Conservation (phyloP, 768 basidiomycete species). For the Dictyophora rubrovolvata region DNA sequence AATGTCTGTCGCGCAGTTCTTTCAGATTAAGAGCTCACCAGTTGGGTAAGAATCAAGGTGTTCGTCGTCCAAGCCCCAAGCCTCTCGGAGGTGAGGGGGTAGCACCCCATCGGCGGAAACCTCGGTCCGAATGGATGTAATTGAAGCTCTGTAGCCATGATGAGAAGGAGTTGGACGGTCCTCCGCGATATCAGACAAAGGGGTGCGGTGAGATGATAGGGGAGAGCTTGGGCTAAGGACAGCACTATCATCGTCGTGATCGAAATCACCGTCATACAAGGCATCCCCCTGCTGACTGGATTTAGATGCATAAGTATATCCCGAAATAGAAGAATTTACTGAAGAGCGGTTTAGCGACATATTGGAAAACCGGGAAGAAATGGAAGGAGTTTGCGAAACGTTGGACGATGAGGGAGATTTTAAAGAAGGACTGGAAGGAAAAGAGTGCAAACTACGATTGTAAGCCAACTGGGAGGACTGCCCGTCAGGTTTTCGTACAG, state of each 20-base stretch:
- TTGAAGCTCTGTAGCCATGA: constrained; percentile 39
- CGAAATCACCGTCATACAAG: not conserved
- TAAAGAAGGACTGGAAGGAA: not conserved
- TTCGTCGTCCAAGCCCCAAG: not conserved
- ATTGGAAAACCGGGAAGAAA: not conserved
- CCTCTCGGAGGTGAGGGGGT: constrained; percentile 23
- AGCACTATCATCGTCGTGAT: not conserved
- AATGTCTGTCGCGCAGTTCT: too few species aligned
- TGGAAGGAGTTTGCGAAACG: not conserved
- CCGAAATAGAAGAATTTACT: constrained; percentile 5
- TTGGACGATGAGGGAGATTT: not conserved
- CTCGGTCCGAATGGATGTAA: constrained; percentile 48
- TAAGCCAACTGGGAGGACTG: not conserved
- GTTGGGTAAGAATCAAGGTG: not conserved
- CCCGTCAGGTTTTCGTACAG: not conserved
- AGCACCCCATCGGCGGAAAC: constrained; percentile 50
- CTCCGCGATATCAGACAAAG: not conserved
- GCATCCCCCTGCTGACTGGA: not conserved
- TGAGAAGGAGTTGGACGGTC: not conserved
- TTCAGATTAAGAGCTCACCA: not conserved
- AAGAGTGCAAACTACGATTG: not conserved
- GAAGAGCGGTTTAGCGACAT: not conserved
- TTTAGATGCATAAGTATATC: not conserved
- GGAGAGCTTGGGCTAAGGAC: not conserved
- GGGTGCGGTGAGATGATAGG: not conserved